Base-by-base conservation (phyloP, 495 filamentous ascomycete genomes). In the Zalerion maritima region DNA sequence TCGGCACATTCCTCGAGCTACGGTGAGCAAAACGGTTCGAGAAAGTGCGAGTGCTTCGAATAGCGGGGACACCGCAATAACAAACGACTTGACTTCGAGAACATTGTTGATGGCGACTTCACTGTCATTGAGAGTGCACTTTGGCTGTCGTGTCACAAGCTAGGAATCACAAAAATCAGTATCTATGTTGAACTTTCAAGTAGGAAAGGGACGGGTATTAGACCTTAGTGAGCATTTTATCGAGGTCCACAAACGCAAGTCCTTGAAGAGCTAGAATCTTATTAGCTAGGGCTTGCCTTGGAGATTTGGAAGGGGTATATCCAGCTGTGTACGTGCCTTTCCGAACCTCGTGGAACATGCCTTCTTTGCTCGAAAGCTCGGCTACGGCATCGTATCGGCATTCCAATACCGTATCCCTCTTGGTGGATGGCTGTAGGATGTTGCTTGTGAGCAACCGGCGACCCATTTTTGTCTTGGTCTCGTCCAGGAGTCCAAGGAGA, bases 361-460 rank as follows among this genome's bases (percentile, higher is more conserved):
- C 79, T 45, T 93, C 81, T 34, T 83, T 85, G 1, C 69, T 69
- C 0, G 73, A 75, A 14, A 97, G 55, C 41, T 93, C 87, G 34
- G 86, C 79, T 1, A 96, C 54, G 0, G 87, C 83, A 42, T 92
- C 81, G 35, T 79, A 81, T 26, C 91, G 68, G 21, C 62, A 67
- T 29, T 58, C 59, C 28, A 81, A 57, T 6, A 63, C 53, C 10
- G 62, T 69, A 8, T 71, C 57, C 23, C 55, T 43, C 29, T 83
- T 69, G 0, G 78, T 94, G 3, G 79, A 78, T n/a, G 89, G 89
- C 43, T 96, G 91, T 13, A 96, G 59, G 21, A 96, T 74, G 33
- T 76, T 87, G 37, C 74, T 75, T 32, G 81, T 64, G 6, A 96
- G 62, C 18, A 94, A 50, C 22, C 89, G 68, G 3, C 78, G 63